These are phyloP conservation scores for Hippophae gyantsensis DNA, from an alignment of 306 rosid genomes.

Conservation along the genomic window DNA sequence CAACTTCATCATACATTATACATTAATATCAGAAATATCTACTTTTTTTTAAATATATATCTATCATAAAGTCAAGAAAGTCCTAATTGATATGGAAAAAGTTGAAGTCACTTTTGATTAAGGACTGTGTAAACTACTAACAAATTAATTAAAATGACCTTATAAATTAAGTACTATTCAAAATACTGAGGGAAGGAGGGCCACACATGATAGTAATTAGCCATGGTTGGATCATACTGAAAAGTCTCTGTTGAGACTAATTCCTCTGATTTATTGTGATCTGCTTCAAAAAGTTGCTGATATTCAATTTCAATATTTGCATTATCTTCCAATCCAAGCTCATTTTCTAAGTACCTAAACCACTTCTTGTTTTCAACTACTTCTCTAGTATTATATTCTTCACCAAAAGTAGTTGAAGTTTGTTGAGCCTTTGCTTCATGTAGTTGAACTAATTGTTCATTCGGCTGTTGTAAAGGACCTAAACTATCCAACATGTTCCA, in stretches of 20 bases:
- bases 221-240: no score
- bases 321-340: conserved; percentile 38
- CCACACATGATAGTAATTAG: no score
- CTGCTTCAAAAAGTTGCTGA: background rate
- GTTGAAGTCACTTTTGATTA: no score
- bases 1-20: no score
- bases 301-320: background rate
- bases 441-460: background rate
- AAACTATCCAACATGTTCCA: conserved; percentile 56
- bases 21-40: no score
- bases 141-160: no score
- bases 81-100: no score
- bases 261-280: conserved; percentile 4
- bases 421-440: background rate
- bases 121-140: no score
- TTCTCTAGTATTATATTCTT: background rate
- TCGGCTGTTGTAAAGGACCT: conserved; percentile 18
- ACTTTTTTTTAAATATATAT: no score
- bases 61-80: no score
- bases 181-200: no score
- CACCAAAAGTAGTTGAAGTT: conserved; percentile 13
- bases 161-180: no score
- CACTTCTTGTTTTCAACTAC: conserved; percentile 29
- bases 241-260: background rate
- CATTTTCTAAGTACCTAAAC: conserved; percentile 45